Conservation (phyloP, 2,329 filamentous ascomycete species). For the Stagonosporopsis chrysanthemi region DNA sequence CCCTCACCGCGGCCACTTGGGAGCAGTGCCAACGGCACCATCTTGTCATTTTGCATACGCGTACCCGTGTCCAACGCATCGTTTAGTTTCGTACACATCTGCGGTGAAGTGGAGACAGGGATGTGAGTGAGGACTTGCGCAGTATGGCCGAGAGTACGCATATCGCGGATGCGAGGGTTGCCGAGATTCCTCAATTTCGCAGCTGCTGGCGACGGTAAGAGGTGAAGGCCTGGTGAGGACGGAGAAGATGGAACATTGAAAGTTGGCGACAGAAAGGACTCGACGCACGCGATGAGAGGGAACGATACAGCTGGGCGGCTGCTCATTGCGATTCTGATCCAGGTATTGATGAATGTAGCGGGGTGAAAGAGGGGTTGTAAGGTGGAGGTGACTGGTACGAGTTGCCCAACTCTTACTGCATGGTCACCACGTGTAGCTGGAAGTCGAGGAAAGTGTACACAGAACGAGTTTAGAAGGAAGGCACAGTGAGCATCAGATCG, state of each 20-base stretch:
- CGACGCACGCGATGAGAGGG: slow-evolving; percentile 36
- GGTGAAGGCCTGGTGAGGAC: slow-evolving; percentile 24
- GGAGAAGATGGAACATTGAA: slow-evolving; percentile 9
- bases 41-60: slow-evolving; percentile 42
- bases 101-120: slow-evolving; percentile 25
- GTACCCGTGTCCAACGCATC: slow-evolving; percentile 33
- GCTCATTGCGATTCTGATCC: slow-evolving; percentile 1
- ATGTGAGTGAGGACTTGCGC: slow-evolving; percentile 40
- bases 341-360: neutral
- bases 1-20: slow-evolving; percentile 41
- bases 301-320: slow-evolving; percentile 9
- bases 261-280: slow-evolving; percentile 35
- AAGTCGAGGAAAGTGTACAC: neutral
- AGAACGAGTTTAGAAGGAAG: neutral
- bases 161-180: slow-evolving; percentile 33
- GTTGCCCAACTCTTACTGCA: neutral
- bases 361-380: neutral
- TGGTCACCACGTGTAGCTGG: neutral
- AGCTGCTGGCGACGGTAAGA: slow-evolving; percentile 26
- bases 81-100: slow-evolving; percentile 33
- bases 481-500: neutral
- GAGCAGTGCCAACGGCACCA: slow-evolving; percentile 55
- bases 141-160: slow-evolving; percentile 30
- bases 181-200: slow-evolving; percentile 36
- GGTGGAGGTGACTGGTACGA: neutral